Base-by-base conservation (phyloP, 345 rosid genomes). In the Microcos paniculata region DNA sequence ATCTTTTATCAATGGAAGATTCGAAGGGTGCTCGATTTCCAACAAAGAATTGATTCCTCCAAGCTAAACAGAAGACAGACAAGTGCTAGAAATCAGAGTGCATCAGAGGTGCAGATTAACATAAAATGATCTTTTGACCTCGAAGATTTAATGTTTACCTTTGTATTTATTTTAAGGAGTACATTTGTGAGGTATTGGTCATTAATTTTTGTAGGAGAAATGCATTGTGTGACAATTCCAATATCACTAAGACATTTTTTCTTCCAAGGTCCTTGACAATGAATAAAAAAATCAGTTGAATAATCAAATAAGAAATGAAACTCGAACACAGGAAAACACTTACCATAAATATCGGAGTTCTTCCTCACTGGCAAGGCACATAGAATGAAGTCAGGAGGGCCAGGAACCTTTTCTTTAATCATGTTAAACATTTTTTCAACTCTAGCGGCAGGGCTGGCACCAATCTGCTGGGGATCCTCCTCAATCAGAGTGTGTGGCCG, bases 21-120 rank as follows among this genome's bases (percentile, higher is more conserved):
- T 62, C 33, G 73, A 62, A 67, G 89, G 78, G 64, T 57, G 80
- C 82, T 93, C 98, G 26, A 90, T 76, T 70, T 80, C 91, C 86
- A 96, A 80, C 83, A 92, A 84, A 65, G 97, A 96, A 85, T 96
- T 96, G 77, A 93, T 88, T 74, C 99, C 99, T 55, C 97, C 98
- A 51, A 92, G 94, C 99, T 96, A 82, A 23, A 81, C 28, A 42
- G 49, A 80, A 45, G 71, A 77, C 48, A 72, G 62, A 77, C 76
- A 57, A 31, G 46, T 46, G 21, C 26, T 56, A 62, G 42, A 73
- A 31, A 51, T 35, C 64, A 62, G 65, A 33, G 12, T 71, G 1
- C 57, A 68, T 67, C 19, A 6, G 46, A 72, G 19, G 67, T 15
- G 66, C 26, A 52, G 33, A 71, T 33, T 42, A 58, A 42, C 38